Percentiles rank a stretch among this genome's conserved stretches.
These are phyloP conservation scores for Periglandula ipomoeae DNA, from an alignment of 2,329 filamentous ascomycete genomes.

Conservation along the genomic window DNA sequence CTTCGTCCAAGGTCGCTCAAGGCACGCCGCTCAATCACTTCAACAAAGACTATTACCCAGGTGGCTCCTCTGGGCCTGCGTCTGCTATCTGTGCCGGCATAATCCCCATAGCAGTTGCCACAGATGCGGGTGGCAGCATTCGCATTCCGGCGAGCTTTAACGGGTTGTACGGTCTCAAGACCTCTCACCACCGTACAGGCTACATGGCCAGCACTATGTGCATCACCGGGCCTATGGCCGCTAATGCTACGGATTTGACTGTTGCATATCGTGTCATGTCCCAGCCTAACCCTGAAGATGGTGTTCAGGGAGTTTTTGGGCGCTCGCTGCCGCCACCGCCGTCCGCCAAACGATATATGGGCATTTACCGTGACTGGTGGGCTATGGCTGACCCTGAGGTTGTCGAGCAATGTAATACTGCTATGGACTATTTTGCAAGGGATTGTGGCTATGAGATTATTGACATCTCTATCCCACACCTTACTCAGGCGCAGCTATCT, in stretches of 20 bases:
- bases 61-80: slow-evolving; percentile 68
- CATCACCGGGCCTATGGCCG: slow-evolving; percentile 67
- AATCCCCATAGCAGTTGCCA: slow-evolving; percentile 66
- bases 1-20: slow-evolving; percentile 51
- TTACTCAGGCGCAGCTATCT: slow-evolving; percentile 62
- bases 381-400: slow-evolving; percentile 50
- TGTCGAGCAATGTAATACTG: slow-evolving; percentile 47
- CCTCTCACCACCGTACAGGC: slow-evolving; percentile 62
- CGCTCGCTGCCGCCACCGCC: slow-evolving; percentile 38
- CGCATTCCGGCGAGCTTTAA: slow-evolving; percentile 69
- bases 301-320: slow-evolving; percentile 53
- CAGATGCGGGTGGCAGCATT: slow-evolving; percentile 67
- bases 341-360: slow-evolving; percentile 51
- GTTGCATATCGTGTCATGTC: slow-evolving; percentile 77
- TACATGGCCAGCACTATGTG: slow-evolving; percentile 43
- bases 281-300: slow-evolving; percentile 56
- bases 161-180: slow-evolving; percentile 73
- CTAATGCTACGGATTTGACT: slow-evolving; percentile 67
- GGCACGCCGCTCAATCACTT: slow-evolving; percentile 73
- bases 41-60: slow-evolving; percentile 68
- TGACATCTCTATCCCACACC: slow-evolving; percentile 55
- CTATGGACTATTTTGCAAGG: slow-evolving; percentile 48
- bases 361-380: slow-evolving; percentile 52
- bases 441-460: slow-evolving; percentile 39
- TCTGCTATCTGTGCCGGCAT: slow-evolving; percentile 63